These are phyloP conservation scores for Penicillium crystallinum DNA, from an alignment of 495 filamentous ascomycete genomes.

Conservation along the genomic window DNA sequence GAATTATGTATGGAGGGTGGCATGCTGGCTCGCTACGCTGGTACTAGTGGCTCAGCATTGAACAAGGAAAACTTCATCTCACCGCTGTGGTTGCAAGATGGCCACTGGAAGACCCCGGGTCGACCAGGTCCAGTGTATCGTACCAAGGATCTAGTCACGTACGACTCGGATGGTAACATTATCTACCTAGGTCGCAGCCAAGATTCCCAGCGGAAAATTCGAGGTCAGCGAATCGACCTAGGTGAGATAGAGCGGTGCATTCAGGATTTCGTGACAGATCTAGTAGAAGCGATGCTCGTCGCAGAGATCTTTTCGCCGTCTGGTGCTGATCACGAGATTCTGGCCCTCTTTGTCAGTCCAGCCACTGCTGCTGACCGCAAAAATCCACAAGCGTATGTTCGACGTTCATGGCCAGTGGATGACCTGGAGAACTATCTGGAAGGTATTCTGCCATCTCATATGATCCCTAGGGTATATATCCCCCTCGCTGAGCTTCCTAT, in stretches of 20 bases:
- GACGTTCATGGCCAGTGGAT: not conserved
- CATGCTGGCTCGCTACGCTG: no score
- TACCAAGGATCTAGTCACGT: not conserved
- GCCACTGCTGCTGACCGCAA: not conserved
- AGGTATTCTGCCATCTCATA: not conserved
- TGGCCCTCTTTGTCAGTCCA: not conserved
- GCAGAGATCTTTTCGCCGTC: not conserved
- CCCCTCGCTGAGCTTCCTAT: not conserved
- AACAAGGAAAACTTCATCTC: not conserved
- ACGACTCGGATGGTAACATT: not conserved
- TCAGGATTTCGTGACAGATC: no score
- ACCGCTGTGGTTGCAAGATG: not conserved
- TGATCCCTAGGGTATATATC: not conserved
- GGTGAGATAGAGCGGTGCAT: not conserved
- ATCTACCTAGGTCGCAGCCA: not conserved
- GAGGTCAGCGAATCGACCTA: not conserved
- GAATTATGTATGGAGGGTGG: not conserved
- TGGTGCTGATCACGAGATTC: not conserved
- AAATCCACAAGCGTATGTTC: not conserved
- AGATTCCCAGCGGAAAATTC: not conserved
- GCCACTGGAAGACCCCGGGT: not conserved
- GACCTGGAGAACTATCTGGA: not conserved
- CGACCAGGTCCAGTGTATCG: not conserved
- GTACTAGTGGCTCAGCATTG: no score
- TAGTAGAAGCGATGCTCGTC: not conserved